These are phyloP conservation scores for Silene conica DNA, from an alignment of 148 eudicot species.

Conservation along the genomic window DNA sequence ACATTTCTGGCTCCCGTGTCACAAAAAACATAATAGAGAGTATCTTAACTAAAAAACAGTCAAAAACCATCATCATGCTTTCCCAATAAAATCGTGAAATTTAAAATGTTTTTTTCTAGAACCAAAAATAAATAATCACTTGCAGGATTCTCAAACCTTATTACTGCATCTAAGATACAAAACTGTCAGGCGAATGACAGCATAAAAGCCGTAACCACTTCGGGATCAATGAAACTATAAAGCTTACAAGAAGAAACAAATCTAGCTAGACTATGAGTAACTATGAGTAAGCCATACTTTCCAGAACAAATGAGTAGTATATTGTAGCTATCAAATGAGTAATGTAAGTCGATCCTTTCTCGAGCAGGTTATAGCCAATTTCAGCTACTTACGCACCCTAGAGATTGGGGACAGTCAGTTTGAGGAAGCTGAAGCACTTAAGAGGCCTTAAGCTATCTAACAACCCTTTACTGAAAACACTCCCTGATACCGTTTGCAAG, in stretches of 20 bases:
- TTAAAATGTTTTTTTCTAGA: neutral
- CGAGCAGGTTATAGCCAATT: too few species aligned
- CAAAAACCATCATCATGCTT: neutral
- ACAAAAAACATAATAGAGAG: neutral
- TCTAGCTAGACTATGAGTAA: neutral
- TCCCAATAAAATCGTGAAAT: slow-evolving; percentile 1
- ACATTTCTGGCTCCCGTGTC: too few species aligned
- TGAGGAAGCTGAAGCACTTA: too few species aligned
- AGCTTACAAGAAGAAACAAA: neutral
- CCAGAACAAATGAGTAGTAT: too few species aligned
- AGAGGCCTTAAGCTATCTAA: too few species aligned
- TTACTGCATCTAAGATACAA: neutral
- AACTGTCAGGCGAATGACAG: neutral
- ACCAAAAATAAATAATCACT: neutral
- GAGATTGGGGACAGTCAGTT: too few species aligned
- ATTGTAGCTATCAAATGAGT: too few species aligned
- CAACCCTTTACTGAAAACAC: too few species aligned
- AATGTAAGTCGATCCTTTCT: too few species aligned
- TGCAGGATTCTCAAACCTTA: neutral
- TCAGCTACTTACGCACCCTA: too few species aligned
- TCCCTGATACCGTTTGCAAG: too few species aligned
- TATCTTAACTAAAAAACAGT: neutral
- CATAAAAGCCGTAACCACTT: neutral
- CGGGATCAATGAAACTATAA: neutral
- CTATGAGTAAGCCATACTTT: too few species aligned